Evolutionary conservation across 2,329 filamentous ascomycete species (phyloP).

Genomic region (Verticillium klebahnii): DNA sequence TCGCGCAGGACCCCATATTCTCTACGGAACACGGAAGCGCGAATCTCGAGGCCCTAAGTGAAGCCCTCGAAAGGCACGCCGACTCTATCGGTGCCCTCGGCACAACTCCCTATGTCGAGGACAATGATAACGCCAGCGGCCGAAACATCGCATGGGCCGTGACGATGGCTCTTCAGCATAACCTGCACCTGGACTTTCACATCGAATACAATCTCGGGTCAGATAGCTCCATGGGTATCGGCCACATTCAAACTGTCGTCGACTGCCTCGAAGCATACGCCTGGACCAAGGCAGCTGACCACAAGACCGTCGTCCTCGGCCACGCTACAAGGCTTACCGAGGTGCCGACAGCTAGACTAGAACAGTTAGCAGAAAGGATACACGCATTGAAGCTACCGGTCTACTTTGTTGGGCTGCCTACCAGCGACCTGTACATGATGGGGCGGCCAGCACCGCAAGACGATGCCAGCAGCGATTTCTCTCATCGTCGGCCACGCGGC

Average conservation of each 20-base stretch:
- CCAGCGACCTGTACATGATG: slow-evolving; percentile 72
- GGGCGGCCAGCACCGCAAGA: slow-evolving; percentile 29
- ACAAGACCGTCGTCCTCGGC: slow-evolving; percentile 54
- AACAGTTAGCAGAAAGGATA: slow-evolving; percentile 41
- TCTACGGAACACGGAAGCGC: slow-evolving; percentile 42
- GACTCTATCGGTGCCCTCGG: slow-evolving; percentile 55
- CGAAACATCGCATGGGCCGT: slow-evolving; percentile 62
- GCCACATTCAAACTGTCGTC: slow-evolving; percentile 52
- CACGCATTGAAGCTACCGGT: slow-evolving; percentile 46
- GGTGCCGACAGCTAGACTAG: slow-evolving; percentile 45
- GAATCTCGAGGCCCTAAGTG: slow-evolving; percentile 44
- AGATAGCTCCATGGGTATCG: slow-evolving; percentile 27
- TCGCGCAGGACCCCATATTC: slow-evolving; percentile 67
- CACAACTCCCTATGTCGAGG: slow-evolving; percentile 67
- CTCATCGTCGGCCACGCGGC: slow-evolving; percentile 39
- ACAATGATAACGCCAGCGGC: slow-evolving; percentile 37
- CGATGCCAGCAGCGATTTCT: slow-evolving; percentile 11
- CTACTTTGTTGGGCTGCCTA: slow-evolving; percentile 65
- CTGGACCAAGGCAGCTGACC: slow-evolving; percentile 40
- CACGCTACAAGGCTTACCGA: slow-evolving; percentile 65
- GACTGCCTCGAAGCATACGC: slow-evolving; percentile 38
- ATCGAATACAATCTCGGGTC: slow-evolving; percentile 63
- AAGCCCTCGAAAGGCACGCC: slow-evolving; percentile 19
- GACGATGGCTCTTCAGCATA: slow-evolving; percentile 40
- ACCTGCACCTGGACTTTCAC: slow-evolving; percentile 64